Evolutionary conservation across 2,329 filamentous ascomycete species (phyloP), one percentile per base, ranked within the genome.

Genomic region (Botrytis byssoidea): DNA sequence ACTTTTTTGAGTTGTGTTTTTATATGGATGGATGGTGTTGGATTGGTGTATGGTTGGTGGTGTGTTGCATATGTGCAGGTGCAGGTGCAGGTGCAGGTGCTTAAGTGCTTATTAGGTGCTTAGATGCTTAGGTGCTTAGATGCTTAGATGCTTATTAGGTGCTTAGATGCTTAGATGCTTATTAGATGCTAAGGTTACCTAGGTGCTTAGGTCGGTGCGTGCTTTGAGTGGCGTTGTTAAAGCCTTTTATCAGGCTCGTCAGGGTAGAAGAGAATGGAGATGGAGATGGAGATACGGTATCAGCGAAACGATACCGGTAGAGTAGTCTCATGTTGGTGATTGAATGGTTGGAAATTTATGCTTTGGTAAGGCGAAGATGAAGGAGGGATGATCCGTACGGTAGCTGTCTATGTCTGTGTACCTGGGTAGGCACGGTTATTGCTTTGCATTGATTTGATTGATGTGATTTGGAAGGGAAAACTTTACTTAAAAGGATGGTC

Each of bases 311-410:
- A 37, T 37, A 40, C 4, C 4, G 42, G 9, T 10, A 59, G 20
- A 42, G 60, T 48, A 42, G 60, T 48, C 63, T 46, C 29, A 66
- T 29, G 29, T 35, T 35, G 40, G 2, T 14, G 51, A 9, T 66
- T 66, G 42, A 29, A 18, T 63, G 60, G 60, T 12, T 63, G 60
- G 6, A 42, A 18, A 42, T 63, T 63, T 63, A 63, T 63, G 60
- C 60, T 63, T 64, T 64, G 59, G 35, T 4, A 40, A 40, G 60
- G 60, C 42, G 44, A 65, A 65, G 29, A 42, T 35, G 63, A 18
- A 29, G 51, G 44, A 51, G 44, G 64, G 44, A 67, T 51, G 44
- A 67, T 51, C 64, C 44, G 44, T 67, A 66, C 42, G 42, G 44
- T 8, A 37, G 32, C 29, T n/a, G 1, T 14, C 22, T 8, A n/a